Evolutionary conservation across 1,284 basidiomycete species (phyloP).

Genomic region (Trametes sp.): DNA sequence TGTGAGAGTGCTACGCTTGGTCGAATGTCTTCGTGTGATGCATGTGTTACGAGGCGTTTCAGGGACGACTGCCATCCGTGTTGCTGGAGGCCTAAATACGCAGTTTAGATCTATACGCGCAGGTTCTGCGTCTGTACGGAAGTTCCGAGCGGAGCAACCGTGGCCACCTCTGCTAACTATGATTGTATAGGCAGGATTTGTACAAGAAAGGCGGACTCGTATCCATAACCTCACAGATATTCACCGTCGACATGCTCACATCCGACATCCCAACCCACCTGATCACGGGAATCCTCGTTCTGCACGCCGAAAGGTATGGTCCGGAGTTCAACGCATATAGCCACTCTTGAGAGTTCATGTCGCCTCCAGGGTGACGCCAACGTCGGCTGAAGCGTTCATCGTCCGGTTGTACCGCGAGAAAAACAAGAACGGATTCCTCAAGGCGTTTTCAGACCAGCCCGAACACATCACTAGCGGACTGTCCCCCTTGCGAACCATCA

Average conservation of each 20-base stretch:
- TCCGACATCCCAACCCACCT: constrained; percentile 84
- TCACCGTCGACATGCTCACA: constrained; percentile 96
- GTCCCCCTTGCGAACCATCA: constrained; percentile 90
- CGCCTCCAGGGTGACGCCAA: constrained; percentile 76
- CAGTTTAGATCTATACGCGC: no score
- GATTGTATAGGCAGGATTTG: constrained; percentile 71
- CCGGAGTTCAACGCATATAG: constrained; percentile 1
- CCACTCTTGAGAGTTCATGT: not conserved
- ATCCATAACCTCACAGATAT: constrained; percentile 92
- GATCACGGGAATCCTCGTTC: constrained; percentile 92
- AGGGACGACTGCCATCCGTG: no score
- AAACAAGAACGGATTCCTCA: constrained; percentile 90
- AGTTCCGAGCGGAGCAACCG: no score
- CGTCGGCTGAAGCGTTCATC: constrained; percentile 90
- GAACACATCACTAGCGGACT: constrained; percentile 94
- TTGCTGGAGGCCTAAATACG: no score
- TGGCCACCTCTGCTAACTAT: no score
- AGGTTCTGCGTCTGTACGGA: no score
- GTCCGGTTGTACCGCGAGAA: constrained; percentile 88
- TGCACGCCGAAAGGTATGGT: constrained; percentile 88
- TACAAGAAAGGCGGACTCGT: constrained; percentile 91
- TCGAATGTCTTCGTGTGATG: no score
- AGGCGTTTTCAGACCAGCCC: constrained; percentile 97
- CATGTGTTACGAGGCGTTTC: no score
- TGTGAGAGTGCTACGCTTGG: no score